Evolutionary conservation across 345 rosid species (phyloP).

Genomic region (Pelargonium nanum): DNA sequence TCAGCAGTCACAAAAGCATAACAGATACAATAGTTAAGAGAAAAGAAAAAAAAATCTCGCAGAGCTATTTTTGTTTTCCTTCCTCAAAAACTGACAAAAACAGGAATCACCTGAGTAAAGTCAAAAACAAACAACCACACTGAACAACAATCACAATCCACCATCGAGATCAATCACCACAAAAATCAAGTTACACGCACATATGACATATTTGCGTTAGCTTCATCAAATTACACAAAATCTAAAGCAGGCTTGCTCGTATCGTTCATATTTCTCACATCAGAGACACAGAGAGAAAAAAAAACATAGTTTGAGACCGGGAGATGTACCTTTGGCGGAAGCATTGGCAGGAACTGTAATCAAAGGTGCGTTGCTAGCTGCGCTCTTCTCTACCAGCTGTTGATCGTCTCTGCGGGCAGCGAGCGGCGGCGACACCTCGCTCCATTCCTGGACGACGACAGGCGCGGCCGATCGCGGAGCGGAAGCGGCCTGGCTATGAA

Average conservation of each 20-base stretch:
- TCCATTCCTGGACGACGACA: conserved; percentile 33
- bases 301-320: background rate
- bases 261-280: background rate
- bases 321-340: conserved; percentile 42
- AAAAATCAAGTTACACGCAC: background rate
- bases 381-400: conserved; percentile 2
- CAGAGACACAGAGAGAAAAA: background rate
- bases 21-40: background rate
- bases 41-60: background rate
- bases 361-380: conserved; percentile 30
- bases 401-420: conserved; percentile 26
- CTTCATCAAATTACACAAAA: background rate
- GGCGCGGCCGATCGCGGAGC: conserved; percentile 16
- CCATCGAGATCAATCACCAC: background rate
- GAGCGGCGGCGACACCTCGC: conserved; percentile 11
- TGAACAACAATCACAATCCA: too few relatives aligned
- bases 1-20: background rate
- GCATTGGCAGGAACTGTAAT: conserved; percentile 44
- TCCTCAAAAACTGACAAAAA: background rate
- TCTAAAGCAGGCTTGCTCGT: background rate
- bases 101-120: background rate
- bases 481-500: conserved; percentile 4
- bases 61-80: background rate
- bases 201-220: background rate
- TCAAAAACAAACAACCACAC: background rate